Base-by-base conservation (phyloP, 169 alveolate genomes). In the Eimeria necatrix region DNA sequence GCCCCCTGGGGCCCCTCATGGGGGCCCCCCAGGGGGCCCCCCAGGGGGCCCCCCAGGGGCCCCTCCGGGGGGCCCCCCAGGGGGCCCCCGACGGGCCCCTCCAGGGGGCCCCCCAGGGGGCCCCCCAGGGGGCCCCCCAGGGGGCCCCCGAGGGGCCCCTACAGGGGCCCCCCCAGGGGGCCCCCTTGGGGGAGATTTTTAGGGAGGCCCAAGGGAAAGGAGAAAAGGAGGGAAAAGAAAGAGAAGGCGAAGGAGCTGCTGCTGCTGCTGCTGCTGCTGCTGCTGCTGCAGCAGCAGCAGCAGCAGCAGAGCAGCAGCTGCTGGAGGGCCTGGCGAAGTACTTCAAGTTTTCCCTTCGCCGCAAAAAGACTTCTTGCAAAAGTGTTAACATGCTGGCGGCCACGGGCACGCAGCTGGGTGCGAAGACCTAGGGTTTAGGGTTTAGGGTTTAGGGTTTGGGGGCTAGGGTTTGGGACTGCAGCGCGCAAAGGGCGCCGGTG, bases 381-480 rank as follows among this genome's bases (percentile, higher is more conserved):
- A 78, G 59, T 32, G 56, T 41, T 16, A 84, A 84, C 59, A 56
- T 84, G 53, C 78, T 84, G 49, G 70, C 56, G 26, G 24, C 64
- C 41, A 26, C 92, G 41, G 92, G 59, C 20, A 84, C 92, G 5
- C 24, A 22, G 18, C 78, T 84, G 2, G 92, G 92, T 84, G n/a
- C n/a, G n/a, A 46, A 53, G 78, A 12, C 4, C 10, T 51, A 49
- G 68, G 20, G 26, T 14, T 22, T 10, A 51, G 24, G 4, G 14
- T 4, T 16, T 8, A 24, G 32, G 4, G 24, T 18, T 74, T 2
- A 14, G 7, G 22, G 6, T 4, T 74, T 74, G 16, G 26, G 9
- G 10, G 16, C n/a, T 26, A 0, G 56, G 14, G 26, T 74, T 49
- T 18, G 14, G 0, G 24, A 16, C 85, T 32, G 60, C 8, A 9